Evolutionary conservation across 345 rosid genomes (phyloP).

Genomic region (Moricandia arvensis): DNA sequence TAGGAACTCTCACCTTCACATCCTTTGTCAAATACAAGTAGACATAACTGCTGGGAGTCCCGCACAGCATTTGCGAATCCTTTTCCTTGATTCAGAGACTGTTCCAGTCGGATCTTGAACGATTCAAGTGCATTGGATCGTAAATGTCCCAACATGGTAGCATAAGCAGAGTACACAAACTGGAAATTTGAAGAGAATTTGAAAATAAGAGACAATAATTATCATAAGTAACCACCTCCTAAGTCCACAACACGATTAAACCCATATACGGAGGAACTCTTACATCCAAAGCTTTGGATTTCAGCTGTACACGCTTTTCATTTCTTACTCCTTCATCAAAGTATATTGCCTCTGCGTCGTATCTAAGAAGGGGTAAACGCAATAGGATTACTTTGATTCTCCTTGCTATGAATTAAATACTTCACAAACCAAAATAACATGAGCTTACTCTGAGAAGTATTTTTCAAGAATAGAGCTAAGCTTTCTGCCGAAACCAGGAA

Average conservation of each 20-base stretch:
- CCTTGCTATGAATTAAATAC: neutral
- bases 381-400: constrained; percentile 19
- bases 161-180: constrained; percentile 56
- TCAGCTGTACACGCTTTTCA: constrained; percentile 53
- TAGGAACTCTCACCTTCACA: constrained; percentile 49
- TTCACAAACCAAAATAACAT: neutral
- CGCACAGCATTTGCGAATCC: constrained; percentile 66
- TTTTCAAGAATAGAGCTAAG: constrained; percentile 55
- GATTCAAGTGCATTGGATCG: constrained; percentile 50
- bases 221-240: constrained; percentile 13
- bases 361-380: constrained; percentile 42
- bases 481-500: constrained; percentile 71
- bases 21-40: constrained; percentile 64
- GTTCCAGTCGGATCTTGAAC: constrained; percentile 52
- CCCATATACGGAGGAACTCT: constrained; percentile 25
- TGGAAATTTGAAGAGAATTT: constrained; percentile 32
- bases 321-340: constrained; percentile 74
- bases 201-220: constrained; percentile 7
- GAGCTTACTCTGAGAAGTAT: constrained; percentile 66
- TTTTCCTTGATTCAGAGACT: constrained; percentile 49
- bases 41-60: constrained; percentile 44
- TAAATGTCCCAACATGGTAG: constrained; percentile 59
- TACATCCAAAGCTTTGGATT: constrained; percentile 69
- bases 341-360: constrained; percentile 62
- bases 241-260: neutral